These are phyloP conservation scores for Calocera viscosa DNA, from an alignment of 768 basidiomycete species.

Conservation along the genomic window DNA sequence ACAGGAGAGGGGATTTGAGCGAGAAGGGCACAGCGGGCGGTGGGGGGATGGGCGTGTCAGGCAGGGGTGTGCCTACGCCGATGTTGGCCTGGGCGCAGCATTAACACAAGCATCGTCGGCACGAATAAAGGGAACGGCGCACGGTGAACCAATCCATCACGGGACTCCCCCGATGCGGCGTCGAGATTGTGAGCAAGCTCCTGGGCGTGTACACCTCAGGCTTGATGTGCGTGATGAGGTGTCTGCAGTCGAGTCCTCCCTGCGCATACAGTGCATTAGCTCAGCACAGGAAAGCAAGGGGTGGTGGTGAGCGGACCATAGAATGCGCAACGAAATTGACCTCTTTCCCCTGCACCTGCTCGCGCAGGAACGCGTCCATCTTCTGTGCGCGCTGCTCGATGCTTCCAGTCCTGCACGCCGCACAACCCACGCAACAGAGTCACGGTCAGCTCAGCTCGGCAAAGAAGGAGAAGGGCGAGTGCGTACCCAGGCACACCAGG, in stretches of 20 bases:
- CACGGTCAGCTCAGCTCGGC: background rate
- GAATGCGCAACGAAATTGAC: constrained; percentile 93
- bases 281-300: too few species aligned
- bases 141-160: constrained; percentile 99
- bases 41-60: constrained; percentile 13
- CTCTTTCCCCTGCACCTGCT: constrained; percentile 56
- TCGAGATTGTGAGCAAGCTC: constrained; percentile 78
- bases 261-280: too few species aligned
- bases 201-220: constrained; percentile 74
- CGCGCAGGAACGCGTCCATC: constrained; percentile 58
- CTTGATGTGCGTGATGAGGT: constrained; percentile 75
- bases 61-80: constrained; percentile 52
- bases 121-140: constrained; percentile 25
- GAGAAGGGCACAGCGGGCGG: constrained; percentile 29
- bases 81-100: constrained; percentile 55
- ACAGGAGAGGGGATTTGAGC: constrained; percentile 32
- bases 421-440: background rate
- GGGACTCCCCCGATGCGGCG: constrained; percentile 90
- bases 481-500: constrained; percentile 85
- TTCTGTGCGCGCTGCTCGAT: constrained; percentile 66
- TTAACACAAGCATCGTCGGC: background rate
- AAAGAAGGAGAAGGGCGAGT: background rate
- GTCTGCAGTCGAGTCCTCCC: constrained; percentile 87
- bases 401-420: constrained; percentile 61
- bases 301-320: constrained; percentile 40